Evolutionary conservation across 768 basidiomycete species (phyloP), one percentile per base, ranked within the genome.

Genomic region (Amanita molliuscula): DNA sequence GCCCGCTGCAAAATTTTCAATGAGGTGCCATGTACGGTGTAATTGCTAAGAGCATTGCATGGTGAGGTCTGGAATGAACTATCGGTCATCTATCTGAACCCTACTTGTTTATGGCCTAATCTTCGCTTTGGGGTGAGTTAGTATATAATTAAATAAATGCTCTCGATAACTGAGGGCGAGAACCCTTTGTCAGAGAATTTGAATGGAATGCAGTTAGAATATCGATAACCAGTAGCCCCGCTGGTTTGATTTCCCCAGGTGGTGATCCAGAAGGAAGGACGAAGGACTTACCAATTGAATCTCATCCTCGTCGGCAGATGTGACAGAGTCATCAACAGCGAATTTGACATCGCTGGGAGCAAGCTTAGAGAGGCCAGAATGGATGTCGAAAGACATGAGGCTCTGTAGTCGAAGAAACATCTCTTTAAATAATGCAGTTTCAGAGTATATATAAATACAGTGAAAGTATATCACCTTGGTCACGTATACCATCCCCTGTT

Each of bases 1-100:
- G 55, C 88, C 89, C 0, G 88, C 88, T 15, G 84, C 85, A 62
- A 94, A 92, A 58, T 77, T 91, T 65, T 94, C 90, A 31, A 89
- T 61, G 13, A 87, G 68, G 57, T 82, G 74, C 90, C 90, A 94
- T 48, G 74, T 79, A 48, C 91, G 86, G 63, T 93, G 90, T 23
- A 94, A 75, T 76, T 86, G 77, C 90, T 93, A 31, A 48, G 29
- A 52, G 51, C 31, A 31, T 13, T 31, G 13, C 31, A 31, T 31
- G 31, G 50, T 33, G 42, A 46, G 29, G 8, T 45, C 38, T 44
- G 29, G 48, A 28, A 8, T 45, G 15, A 26, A 48, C 9, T 6
- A 21, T n/a, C 10, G 25, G 56, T 18, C 11, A 29, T 51, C 31
- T 28, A 50, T 46, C 20, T 44, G 50, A 29, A 15, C 53, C 72